Evolutionary conservation across 306 rosid species (phyloP), one percentile per base, ranked within the genome.

Genomic region (Comarum palustre): DNA sequence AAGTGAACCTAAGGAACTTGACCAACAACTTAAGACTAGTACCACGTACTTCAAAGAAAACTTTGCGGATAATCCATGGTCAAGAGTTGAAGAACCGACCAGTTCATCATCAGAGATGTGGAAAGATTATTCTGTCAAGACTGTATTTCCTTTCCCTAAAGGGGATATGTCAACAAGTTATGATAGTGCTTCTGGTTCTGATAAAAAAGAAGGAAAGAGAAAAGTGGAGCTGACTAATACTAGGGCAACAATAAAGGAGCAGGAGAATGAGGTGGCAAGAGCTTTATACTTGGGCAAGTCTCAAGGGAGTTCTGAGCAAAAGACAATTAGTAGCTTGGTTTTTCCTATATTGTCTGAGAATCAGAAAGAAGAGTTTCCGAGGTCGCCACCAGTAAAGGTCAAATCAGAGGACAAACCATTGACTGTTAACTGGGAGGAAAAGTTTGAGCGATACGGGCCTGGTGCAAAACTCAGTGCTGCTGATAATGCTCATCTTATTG

Each of bases 381-480:
- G 96, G 86, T 85, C 91, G 89, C 93, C 99, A 29, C 99, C 96
- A 29, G 97, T 95, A 77, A 88, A 79, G 81, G 87, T 95, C 50
- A 95, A 91, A 88, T 88, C 93, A 27, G 97, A 91, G 82, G 97
- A 91, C 78, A 91, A 87, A 80, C 79, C 89, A 17, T 75, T 84
- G 81, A 73, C 82, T 74, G 70, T 88, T 75, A 88, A 79, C 62
- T 90, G 97, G 97, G 90, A 82, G 73, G 97, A 91, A 74, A 91
- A 90, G 84, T 90, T 88, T 81, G 96, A 89, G 64, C 82, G 82
- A 57, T 91, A 88, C 66, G 90, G 85, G 58, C 84, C 85, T 51
- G 73, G 79, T 59, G 50, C 82, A 6, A 89, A 85, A 79, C 84
- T 88, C 29, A 50, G 72, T 29, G 62, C 82, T 81, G 75, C 78